A percentile compares a stretch with the other conserved stretches of the same genome.
phyloP scores from a whole-genome alignment of 257 asterid species.

The Ehretia macrophylla region DNA sequence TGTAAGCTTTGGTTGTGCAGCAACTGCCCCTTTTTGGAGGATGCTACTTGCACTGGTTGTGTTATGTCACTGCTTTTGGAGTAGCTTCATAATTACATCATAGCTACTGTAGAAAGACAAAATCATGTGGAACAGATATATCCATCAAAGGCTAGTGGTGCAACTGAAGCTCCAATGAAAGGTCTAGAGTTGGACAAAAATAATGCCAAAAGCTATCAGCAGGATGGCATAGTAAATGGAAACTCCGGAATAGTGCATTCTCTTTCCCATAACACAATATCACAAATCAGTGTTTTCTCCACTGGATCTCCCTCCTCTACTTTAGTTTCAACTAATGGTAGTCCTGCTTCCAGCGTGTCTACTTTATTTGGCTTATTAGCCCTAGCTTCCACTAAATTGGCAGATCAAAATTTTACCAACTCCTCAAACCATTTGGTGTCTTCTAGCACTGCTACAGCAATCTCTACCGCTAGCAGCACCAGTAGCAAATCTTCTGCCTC shows the following conservation, averaged over 20 bases:
- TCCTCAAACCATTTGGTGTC: conserved; percentile 26
- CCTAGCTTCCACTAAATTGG: conserved; percentile 19
- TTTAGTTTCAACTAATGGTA: conserved; percentile 25
- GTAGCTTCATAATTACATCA: conserved; percentile 45
- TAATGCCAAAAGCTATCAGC: conserved; percentile 17
- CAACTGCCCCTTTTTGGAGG: conserved; percentile 66
- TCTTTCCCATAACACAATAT: conserved; percentile 18
- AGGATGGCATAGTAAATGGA: conserved; percentile 38
- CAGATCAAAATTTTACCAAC: conserved; percentile 24
- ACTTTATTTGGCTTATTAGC: conserved; percentile 20
- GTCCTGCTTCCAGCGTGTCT: conserved; percentile 22
- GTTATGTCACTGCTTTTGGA: conserved; percentile 52
- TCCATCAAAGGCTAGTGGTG: conserved; percentile 16
- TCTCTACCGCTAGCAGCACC: conserved; percentile 18
- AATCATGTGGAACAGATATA: conserved; percentile 24
- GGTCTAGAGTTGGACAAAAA: conserved; percentile 27
- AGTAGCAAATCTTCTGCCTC: conserved; percentile 23
- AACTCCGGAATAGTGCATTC: conserved; percentile 22
- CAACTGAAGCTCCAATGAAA: conserved; percentile 18
- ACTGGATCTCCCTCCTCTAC: conserved; percentile 8
- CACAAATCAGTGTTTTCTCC: conserved; percentile 10
- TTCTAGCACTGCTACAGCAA: conserved; percentile 23
- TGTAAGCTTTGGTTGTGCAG: conserved; percentile 35
- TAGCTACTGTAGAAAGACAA: conserved; percentile 26
- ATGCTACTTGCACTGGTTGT: conserved; percentile 47